Conservation (phyloP, 495 filamentous ascomycete genomes). For the Mytilinidion resinicola region DNA sequence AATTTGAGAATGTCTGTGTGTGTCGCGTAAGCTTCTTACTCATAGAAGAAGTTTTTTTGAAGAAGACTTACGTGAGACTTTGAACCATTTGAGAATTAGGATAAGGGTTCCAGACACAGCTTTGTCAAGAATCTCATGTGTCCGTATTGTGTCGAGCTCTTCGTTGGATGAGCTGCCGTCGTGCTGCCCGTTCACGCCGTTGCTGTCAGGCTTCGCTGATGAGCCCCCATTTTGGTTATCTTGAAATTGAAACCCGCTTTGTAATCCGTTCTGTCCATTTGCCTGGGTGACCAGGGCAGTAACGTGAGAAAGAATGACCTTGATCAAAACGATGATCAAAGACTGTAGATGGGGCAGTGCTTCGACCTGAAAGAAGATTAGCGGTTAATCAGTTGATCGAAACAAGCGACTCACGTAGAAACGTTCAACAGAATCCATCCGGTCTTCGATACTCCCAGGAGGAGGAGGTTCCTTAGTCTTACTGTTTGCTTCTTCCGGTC, state of each 20-base stretch:
- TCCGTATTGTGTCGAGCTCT: constrained; percentile 71
- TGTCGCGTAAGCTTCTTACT: background rate
- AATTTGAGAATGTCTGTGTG: constrained; percentile 81
- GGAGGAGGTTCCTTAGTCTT: constrained; percentile 8
- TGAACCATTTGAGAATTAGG: constrained; percentile 91
- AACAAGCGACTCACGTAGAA: constrained; percentile 66
- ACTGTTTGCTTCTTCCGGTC: background rate
- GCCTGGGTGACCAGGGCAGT: constrained; percentile 54
- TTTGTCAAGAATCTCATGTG: constrained; percentile 81
- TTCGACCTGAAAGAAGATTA: constrained; percentile 47
- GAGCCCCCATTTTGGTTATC: constrained; percentile 36
- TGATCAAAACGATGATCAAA: constrained; percentile 86
- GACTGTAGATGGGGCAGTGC: constrained; percentile 83
- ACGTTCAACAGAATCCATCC: constrained; percentile 58
- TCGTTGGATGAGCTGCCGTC: constrained; percentile 46
- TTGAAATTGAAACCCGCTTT: constrained; percentile 36
- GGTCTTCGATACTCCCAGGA: constrained; percentile 29
- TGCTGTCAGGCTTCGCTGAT: constrained; percentile 9
- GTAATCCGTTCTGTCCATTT: constrained; percentile 43
- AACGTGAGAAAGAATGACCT: constrained; percentile 76
- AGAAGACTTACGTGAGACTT: constrained; percentile 71
- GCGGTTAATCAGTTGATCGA: background rate
- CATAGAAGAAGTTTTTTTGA: background rate
- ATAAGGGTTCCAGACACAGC: constrained; percentile 81
- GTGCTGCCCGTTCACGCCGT: constrained; percentile 25